Evolutionary conservation across 805 yeast genomes (phyloP).

Genomic region (Candida qinlingensis): DNA sequence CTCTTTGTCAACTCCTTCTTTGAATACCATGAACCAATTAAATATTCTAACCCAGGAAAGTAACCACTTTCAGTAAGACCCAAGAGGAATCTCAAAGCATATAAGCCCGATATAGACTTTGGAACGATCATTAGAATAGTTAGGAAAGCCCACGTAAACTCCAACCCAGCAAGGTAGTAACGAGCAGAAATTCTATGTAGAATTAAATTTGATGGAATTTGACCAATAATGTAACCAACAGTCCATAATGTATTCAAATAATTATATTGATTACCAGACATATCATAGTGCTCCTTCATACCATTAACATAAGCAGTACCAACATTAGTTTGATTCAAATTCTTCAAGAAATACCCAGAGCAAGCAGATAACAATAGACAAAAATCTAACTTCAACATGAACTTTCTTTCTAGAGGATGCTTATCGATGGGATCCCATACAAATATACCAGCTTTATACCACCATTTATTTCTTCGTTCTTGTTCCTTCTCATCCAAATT

Average conservation of each 20-base stretch:
- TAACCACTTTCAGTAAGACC: constrained; percentile 41
- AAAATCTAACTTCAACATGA: constrained; percentile 30
- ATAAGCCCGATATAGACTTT: constrained; percentile 21
- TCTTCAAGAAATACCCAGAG: constrained; percentile 42
- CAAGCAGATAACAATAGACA: constrained; percentile 36
- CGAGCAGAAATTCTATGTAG: constrained; percentile 37
- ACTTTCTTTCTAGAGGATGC: constrained; percentile 28
- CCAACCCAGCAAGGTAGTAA: constrained; percentile 38
- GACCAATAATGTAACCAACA: constrained; percentile 45
- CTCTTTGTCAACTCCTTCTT: constrained; percentile 31
- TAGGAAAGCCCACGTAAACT: constrained; percentile 38
- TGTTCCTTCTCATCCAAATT: constrained; percentile 3
- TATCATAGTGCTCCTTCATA: constrained; percentile 38
- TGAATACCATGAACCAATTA: constrained; percentile 35
- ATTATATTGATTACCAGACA: constrained; percentile 39
- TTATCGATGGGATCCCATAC: constrained; percentile 11
- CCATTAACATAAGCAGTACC: constrained; percentile 43
- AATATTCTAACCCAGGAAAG: constrained; percentile 42
- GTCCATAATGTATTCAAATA: constrained; percentile 40
- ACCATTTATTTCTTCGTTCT: constrained; percentile 11
- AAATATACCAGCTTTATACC: constrained; percentile 10
- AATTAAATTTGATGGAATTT: constrained; percentile 39
- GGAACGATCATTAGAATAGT: constrained; percentile 30
- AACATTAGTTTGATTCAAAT: constrained; percentile 36
- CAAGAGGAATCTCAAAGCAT: constrained; percentile 30